A percentile compares a stretch with the other conserved stretches of the same genome.
Evolutionary conservation across 2,329 filamentous ascomycete species (phyloP).

Genomic region (Scleromitrula shiraiana): DNA sequence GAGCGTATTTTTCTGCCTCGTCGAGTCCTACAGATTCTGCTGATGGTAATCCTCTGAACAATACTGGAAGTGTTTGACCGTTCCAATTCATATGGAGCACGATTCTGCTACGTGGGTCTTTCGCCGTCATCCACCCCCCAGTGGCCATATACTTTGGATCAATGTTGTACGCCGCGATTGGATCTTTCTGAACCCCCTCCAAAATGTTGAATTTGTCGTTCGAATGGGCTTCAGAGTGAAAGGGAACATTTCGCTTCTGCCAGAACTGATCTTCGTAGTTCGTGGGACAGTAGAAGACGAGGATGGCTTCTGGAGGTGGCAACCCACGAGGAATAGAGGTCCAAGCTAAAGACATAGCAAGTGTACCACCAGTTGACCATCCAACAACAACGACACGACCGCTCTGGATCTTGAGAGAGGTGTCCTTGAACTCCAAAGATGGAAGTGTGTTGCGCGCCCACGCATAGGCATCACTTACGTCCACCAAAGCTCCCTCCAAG

Average conservation of each 20-base stretch:
- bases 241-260: too few species aligned
- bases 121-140: too few species aligned
- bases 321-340: slow-evolving; percentile 29
- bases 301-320: slow-evolving; percentile 34
- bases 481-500: slow-evolving; percentile 38
- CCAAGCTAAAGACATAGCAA: slow-evolving; percentile 39
- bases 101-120: slow-evolving; percentile 33
- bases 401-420: slow-evolving; percentile 18
- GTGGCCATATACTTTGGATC: too few species aligned
- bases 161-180: too few species aligned
- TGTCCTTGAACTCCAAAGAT: too few species aligned
- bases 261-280: not conserved
- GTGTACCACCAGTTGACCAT: slow-evolving; percentile 41
- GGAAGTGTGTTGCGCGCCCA: slow-evolving; percentile 24
- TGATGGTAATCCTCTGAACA: slow-evolving; percentile 28
- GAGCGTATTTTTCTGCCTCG: too few species aligned
- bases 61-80: slow-evolving; percentile 31
- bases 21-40: too few species aligned
- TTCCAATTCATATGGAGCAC: slow-evolving; percentile 37
- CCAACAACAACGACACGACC: slow-evolving; percentile 35
- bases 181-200: not conserved
- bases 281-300: slow-evolving; percentile 36
- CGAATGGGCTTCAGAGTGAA: too few species aligned
- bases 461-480: slow-evolving; percentile 35
- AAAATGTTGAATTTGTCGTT: not conserved